phyloP scores from a whole-genome alignment of 2,329 filamentous ascomycete genomes.

The Capronia coronata region DNA sequence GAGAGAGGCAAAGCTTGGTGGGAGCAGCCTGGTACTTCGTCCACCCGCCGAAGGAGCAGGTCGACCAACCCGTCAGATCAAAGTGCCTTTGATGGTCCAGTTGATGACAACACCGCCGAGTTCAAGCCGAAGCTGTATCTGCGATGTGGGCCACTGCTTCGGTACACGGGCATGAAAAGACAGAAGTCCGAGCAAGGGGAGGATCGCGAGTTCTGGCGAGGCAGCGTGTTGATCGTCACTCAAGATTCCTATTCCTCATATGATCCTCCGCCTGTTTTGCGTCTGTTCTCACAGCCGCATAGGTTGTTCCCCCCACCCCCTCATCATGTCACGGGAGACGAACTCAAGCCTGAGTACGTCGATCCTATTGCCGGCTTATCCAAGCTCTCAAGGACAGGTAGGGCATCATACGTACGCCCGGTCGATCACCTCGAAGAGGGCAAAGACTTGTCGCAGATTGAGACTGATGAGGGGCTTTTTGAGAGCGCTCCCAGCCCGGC shows the following conservation, averaged over 20 bases:
- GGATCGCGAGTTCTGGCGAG: slow-evolving; percentile 81
- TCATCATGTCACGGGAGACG: slow-evolving; percentile 57
- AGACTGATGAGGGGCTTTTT: slow-evolving; percentile 77
- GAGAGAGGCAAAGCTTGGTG: slow-evolving; percentile 65
- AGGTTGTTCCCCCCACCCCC: slow-evolving; percentile 75
- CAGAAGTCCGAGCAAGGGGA: slow-evolving; percentile 35
- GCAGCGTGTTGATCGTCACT: slow-evolving; percentile 93
- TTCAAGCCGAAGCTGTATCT: slow-evolving; percentile 82
- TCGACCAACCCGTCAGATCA: slow-evolving; percentile 45
- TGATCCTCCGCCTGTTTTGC: slow-evolving; percentile 65
- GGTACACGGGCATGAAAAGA: slow-evolving; percentile 78
- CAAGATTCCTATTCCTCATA: slow-evolving; percentile 78
- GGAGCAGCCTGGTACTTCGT: slow-evolving; percentile 54
- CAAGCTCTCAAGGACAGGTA: slow-evolving; percentile 76
- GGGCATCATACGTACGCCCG: slow-evolving; percentile 80
- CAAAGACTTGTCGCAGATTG: slow-evolving; percentile 69
- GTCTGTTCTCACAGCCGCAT: slow-evolving; percentile 81
- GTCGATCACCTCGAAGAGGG: slow-evolving; percentile 78
- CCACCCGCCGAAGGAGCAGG: slow-evolving; percentile 41
- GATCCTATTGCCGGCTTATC: slow-evolving; percentile 83
- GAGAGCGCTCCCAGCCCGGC: slow-evolving; percentile 53
- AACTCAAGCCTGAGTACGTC: slow-evolving; percentile 69
- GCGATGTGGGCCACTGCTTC: slow-evolving; percentile 81
- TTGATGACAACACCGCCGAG: slow-evolving; percentile 25
- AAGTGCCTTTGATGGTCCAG: slow-evolving; percentile 36